These are phyloP conservation scores for Citrus cavaleriei DNA, from an alignment of 345 rosid species.

Conservation along the genomic window DNA sequence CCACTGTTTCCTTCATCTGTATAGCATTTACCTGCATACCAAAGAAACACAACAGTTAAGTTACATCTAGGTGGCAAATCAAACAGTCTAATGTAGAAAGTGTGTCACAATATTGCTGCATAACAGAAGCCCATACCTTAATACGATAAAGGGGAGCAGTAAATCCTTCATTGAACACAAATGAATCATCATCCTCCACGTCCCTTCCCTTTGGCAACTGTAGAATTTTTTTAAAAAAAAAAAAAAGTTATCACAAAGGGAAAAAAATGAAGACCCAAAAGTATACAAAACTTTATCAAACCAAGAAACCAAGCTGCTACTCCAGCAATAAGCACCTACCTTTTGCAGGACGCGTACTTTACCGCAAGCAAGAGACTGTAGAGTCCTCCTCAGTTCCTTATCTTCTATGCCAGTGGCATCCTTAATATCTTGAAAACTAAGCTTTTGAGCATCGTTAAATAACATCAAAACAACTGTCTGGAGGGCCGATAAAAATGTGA, in stretches of 20 bases:
- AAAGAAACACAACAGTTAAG: background rate
- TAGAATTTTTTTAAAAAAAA: background rate
- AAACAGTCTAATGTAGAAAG: background rate
- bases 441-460: constrained; percentile 89
- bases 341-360: constrained; percentile 92
- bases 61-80: background rate
- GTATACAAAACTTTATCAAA: background rate
- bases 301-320: background rate
- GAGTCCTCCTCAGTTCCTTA: constrained; percentile 86
- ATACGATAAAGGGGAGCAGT: constrained; percentile 81
- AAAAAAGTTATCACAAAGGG: background rate
- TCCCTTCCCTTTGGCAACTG: constrained; percentile 96
- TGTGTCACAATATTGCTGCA: background rate
- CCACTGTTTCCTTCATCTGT: constrained; percentile 99
- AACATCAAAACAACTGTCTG: constrained; percentile 98
- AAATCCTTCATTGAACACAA: constrained; percentile 76
- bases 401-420: constrained; percentile 93
- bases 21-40: constrained; percentile 89
- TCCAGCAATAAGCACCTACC: constrained; percentile 35
- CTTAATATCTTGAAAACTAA: constrained; percentile 87
- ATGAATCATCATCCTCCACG: constrained; percentile 86
- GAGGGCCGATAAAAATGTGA: constrained; percentile 13
- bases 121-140: constrained; percentile 42
- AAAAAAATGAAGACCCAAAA: background rate
- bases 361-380: constrained; percentile 98